Percentiles rank a stretch among this genome's conserved stretches.
Evolutionary conservation across 352 stramenopile genomes (phyloP).

Genomic region (Pythium utonaiense): DNA sequence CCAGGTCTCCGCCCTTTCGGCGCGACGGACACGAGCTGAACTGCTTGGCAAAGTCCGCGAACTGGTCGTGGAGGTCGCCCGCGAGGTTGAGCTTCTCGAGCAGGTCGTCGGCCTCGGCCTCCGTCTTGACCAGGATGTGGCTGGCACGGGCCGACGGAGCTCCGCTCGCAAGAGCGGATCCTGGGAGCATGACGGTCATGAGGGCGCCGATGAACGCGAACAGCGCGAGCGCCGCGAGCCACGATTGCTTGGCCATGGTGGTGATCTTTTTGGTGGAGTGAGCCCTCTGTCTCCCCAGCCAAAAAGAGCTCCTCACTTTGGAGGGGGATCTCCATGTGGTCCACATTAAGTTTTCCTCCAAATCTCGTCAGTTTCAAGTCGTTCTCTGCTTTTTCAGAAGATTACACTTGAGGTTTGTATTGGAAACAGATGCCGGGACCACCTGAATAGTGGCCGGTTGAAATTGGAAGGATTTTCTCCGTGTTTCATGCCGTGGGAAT

Average conservation of each 20-base stretch:
- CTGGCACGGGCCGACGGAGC: constrained; percentile 56
- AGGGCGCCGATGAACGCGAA: constrained; percentile 30
- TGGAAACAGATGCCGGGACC: background rate
- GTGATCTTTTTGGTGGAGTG: constrained; percentile 1
- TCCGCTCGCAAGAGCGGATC: constrained; percentile 12
- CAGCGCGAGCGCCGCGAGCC: constrained; percentile 27
- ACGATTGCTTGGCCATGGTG: constrained; percentile 16
- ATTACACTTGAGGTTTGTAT: constrained; percentile 13
- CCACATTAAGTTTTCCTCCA: background rate
- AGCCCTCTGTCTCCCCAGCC: background rate
- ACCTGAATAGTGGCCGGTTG: constrained; percentile 10
- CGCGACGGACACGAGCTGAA: constrained; percentile 73
- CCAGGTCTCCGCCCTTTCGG: constrained; percentile 57
- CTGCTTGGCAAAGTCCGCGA: constrained; percentile 51
- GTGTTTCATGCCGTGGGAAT: background rate
- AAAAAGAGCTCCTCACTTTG: background rate
- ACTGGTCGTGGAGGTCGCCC: constrained; percentile 43
- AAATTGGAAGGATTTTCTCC: constrained; percentile 5
- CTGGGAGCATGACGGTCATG: constrained; percentile 28
- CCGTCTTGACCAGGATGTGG: constrained; percentile 71
- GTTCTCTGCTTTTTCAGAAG: constrained; percentile 4
- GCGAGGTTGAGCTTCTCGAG: constrained; percentile 38
- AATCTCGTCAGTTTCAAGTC: constrained; percentile 6
- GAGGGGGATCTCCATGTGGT: background rate
- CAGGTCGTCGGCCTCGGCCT: constrained; percentile 55